phyloP scores from a whole-genome alignment of 192 early-diverging fungal species.

The Mortierella alpina region DNA sequence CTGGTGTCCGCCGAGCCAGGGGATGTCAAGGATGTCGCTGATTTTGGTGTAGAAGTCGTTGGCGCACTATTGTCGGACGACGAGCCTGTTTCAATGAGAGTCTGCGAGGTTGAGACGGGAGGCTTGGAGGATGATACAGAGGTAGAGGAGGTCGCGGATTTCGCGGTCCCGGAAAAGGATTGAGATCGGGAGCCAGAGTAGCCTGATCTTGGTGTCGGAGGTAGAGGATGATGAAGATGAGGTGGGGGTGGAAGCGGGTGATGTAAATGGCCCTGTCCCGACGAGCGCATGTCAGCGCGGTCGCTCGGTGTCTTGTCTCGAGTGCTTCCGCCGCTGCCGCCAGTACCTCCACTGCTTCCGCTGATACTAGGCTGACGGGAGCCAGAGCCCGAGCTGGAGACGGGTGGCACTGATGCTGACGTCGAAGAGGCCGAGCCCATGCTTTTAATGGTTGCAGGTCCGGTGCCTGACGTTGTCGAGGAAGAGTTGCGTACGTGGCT shows the following conservation, averaged over 20 bases:
- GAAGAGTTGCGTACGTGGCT: slow-evolving; percentile 28
- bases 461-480: slow-evolving; percentile 2
- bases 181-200: slow-evolving; percentile 1
- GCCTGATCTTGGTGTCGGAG: slow-evolving; percentile 10
- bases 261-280: slow-evolving; percentile 1
- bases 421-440: too few relatives aligned
- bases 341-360: too few relatives aligned
- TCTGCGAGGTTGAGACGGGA: slow-evolving; percentile 7
- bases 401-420: too few relatives aligned
- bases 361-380: slow-evolving; percentile 5
- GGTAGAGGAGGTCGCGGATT: not conserved
- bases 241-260: slow-evolving; percentile 25
- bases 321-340: not conserved
- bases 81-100: not conserved
- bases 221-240: slow-evolving; percentile 18
- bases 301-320: not conserved
- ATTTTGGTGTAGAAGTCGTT: slow-evolving; percentile 1
- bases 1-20: too few relatives aligned
- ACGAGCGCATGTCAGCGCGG: not conserved
- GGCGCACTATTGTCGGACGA: not conserved
- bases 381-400: not conserved
- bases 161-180: not conserved
- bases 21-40: not conserved
- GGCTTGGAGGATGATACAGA: not conserved
- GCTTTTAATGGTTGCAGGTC: too few relatives aligned